A percentile compares a stretch with the other conserved stretches of the same genome.
Evolutionary conservation across 148 eudicot genomes (phyloP).

Genomic region (Amaranthus hypochondriacus): DNA sequence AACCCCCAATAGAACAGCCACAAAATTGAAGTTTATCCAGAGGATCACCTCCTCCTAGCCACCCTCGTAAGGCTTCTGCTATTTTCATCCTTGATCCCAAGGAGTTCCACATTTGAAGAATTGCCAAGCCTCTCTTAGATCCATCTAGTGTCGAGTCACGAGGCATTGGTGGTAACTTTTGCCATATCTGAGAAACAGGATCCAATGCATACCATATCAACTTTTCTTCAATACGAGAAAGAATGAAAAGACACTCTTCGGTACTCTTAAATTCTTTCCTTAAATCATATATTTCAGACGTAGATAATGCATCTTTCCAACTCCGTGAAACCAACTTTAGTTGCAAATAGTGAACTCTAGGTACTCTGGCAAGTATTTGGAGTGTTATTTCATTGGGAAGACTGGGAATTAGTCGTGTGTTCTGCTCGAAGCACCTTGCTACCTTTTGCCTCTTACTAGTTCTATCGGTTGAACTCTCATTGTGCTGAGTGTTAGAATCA

Average conservation of each 20-base stretch:
- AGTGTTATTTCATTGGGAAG: slow-evolving; percentile 93
- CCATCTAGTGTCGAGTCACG: slow-evolving; percentile 37
- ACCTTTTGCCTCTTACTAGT: slow-evolving; percentile 64
- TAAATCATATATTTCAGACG: slow-evolving; percentile 58
- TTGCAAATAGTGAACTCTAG: slow-evolving; percentile 50
- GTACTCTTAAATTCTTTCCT: slow-evolving; percentile 72
- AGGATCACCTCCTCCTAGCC: slow-evolving; percentile 64
- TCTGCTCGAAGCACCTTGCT: slow-evolving; percentile 50
- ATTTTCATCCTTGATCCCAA: slow-evolving; percentile 57
- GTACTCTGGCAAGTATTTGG: slow-evolving; percentile 84
- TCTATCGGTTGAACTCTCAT: slow-evolving; percentile 35
- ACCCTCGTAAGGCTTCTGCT: slow-evolving; percentile 61
- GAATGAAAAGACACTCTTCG: slow-evolving; percentile 80
- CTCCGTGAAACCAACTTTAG: slow-evolving; percentile 65
- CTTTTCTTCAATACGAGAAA: slow-evolving; percentile 55
- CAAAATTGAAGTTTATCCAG: slow-evolving; percentile 56
- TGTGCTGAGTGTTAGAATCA: slow-evolving; percentile 21
- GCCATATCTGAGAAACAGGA: slow-evolving; percentile 69
- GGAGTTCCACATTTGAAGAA: slow-evolving; percentile 57
- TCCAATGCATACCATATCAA: slow-evolving; percentile 79
- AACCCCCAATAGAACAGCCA: slow-evolving; percentile 80
- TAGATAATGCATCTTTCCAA: slow-evolving; percentile 69
- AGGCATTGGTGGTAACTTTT: slow-evolving; percentile 78
- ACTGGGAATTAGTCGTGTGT: slow-evolving; percentile 62
- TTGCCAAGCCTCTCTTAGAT: slow-evolving; percentile 38